Conservation (phyloP, 129 eudicot genomes). For the Escallonia herrerae region DNA sequence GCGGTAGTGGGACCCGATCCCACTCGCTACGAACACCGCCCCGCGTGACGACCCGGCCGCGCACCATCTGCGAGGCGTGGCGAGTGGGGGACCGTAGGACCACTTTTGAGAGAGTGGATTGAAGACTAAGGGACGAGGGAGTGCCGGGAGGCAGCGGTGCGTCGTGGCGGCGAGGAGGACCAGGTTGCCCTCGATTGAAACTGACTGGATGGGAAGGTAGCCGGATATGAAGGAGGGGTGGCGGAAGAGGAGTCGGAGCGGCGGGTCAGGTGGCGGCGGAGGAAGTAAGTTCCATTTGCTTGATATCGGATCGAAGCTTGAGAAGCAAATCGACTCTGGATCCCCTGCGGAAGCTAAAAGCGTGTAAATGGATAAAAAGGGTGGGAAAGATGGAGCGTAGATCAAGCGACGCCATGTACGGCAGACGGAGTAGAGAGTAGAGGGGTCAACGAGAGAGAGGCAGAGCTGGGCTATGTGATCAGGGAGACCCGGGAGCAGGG, state of each 20-base stretch:
- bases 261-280: constrained; percentile 26
- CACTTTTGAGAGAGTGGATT: constrained; percentile 36
- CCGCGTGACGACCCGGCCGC: constrained; percentile 38
- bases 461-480: constrained; percentile 63
- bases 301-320: constrained; percentile 60
- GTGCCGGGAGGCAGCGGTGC: constrained; percentile 47
- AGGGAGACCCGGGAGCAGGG: constrained; percentile 63
- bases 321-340: constrained; percentile 21
- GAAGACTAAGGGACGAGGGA: constrained; percentile 53
- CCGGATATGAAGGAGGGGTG: constrained; percentile 80
- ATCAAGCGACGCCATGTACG: constrained; percentile 63
- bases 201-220: constrained; percentile 52
- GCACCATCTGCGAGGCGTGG: constrained; percentile 75
- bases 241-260: constrained; percentile 39
- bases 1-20: constrained; percentile 56
- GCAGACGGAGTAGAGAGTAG: constrained; percentile 54
- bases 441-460: constrained; percentile 52
- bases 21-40: constrained; percentile 59
- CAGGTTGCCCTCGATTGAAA: constrained; percentile 37
- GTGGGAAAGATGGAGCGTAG: constrained; percentile 44
- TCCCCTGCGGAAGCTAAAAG: constrained; percentile 26
- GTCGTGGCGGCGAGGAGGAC: constrained; percentile 60
- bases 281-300: constrained; percentile 43
- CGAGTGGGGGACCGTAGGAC: constrained; percentile 50
- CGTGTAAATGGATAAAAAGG: constrained; percentile 49